Evolutionary conservation across 345 rosid genomes (phyloP), one percentile per base, ranked within the genome.

Genomic region (Lagerstroemia speciosa): DNA sequence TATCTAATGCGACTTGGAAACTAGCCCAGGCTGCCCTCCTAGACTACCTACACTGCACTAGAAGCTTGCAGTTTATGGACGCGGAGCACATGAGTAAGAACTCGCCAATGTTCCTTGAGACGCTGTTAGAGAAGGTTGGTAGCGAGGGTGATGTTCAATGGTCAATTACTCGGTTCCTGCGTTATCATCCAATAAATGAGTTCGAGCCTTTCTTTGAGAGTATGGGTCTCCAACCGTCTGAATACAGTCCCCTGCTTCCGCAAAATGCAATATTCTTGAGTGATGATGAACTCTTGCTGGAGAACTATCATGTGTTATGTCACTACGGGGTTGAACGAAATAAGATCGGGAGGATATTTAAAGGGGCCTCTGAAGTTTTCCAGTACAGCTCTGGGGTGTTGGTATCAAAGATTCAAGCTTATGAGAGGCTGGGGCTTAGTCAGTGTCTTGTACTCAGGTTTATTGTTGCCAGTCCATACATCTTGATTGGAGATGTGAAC

Each of bases 131-230:
- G 34, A 86, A 78, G 62, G 73, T 82, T 33, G 74, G 71, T 36
- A 38, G 30, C 52, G 79, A 67, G 52, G 77, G 45, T 26, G 85
- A 86, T 76, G 61, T 81, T 43, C 76, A 76, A 11, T 26, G 31
- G 15, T 73, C 85, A 0, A 37, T 89, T 41, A 24, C 80, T 2
- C 89, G 86, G 74, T 85, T 75, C 75, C 66, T 93, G 67, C 82
- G 84, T 43, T 90, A 84, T 65, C 84, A 86, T 62, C 97, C 97
- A 45, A 85, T 90, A 69, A 93, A 90, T 66, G 98, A 93, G 78
- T 90, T 88, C 36, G 97, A 93, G 74, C 93, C 92, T 16, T 93
- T 90, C 81, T 85, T 83, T 46, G 93, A 93, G 87, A 90, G 96
- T 70, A 53, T 86, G 61, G 98, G 98, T 58, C 67, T 92, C 74